Base-by-base conservation (phyloP, 495 filamentous ascomycete species). In the Aspergillus incahuasiensis region DNA sequence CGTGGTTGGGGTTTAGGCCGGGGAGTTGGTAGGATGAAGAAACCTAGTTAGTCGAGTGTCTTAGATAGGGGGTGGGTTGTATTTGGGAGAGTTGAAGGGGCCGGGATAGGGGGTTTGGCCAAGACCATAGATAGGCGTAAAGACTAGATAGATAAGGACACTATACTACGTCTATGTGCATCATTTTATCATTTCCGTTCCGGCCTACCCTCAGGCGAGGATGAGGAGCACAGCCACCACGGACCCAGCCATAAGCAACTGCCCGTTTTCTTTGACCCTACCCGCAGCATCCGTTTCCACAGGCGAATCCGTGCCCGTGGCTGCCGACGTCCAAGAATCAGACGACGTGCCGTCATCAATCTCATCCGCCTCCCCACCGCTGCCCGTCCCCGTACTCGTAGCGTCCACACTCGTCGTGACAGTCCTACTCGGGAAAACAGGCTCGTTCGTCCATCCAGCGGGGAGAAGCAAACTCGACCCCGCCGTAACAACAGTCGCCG, bases 401-500 rank as follows among this genome's bases (percentile, higher is more conserved):
- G 25, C 32, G 1, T 30, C 21, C 8, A 35, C 34, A 3, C 32
- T 39, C 8, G 44, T 42, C 8, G 53, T 30, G 1, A 16, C 7
- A 16, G 40, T 38, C 15, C 42, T 28, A 48, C 6, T 42, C 21
- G 54, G 54, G 18, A 56, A 56, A n/a, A 56, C 48, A 9, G 54
- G 54, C 39, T 42, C 38, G 15, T 56, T 56, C 1, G 54, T 50
- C 24, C 32, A 45, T 6, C 25, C 46, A 18, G 35, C 2, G 0
- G 54, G 54, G 0, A 56, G 39, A n/a, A 22, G 0, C 1, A 56
- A 24, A 4, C 39, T 22, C 16, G 46, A 40, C 0, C 54, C 54
- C 11, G 5, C 20, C 9, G 45, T 5, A 0, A 22, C 16, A 1
- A 50, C 63, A 0, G 69, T 69, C 2, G 61, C 62, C 0, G 61